Evolutionary conservation across 768 basidiomycete species (phyloP), one percentile per base, ranked within the genome.

Genomic region (Hortiboletus flavorubellus): DNA sequence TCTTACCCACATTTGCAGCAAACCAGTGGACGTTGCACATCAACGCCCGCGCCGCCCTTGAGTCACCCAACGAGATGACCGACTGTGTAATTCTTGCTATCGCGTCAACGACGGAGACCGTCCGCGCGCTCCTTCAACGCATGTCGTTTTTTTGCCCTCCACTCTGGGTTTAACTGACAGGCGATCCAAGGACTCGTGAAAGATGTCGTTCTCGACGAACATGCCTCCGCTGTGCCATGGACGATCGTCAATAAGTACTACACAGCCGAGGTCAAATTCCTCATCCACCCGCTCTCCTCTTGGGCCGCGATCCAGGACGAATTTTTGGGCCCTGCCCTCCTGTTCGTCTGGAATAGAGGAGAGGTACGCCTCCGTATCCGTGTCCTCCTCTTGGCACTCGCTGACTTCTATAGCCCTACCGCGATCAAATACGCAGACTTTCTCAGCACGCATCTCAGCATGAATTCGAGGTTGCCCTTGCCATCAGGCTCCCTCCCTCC

Each of bases 221-320:
- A 59, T 11, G 30, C 56, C 23, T 46, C 59, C 2, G 57, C 46
- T 29, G 70, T 89, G 33, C 85, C 86, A 10, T 92, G 89, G 89
- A 87, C 81, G 40, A 87, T 92, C 57, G 71, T 72, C 49, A 92
- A 92, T 75, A 86, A 82, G 68, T 93, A 93, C 71, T 93, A 93
- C 72, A 81, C 81, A 14, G 91, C 91, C 2, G 75, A 80, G 55
- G 86, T 93, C 8, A 82, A 84, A 56, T 91, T 93, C 65, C 72
- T 82, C 34, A 73, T 78, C 11, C 77, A 78, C 51, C 72, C 78
- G 16, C 67, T 83, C 50, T 71, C 74, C 31, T 74, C 76, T 11
- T 74, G 81, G 55, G 69, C 68, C 31, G 70, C 76, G 16, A 66
- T 75, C 43, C 68, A 75, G 18, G 71, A 79, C 16, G 70, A 71